phyloP scores from a whole-genome alignment of 179 eudicot genomes.

The Gypsophila paniculata region DNA sequence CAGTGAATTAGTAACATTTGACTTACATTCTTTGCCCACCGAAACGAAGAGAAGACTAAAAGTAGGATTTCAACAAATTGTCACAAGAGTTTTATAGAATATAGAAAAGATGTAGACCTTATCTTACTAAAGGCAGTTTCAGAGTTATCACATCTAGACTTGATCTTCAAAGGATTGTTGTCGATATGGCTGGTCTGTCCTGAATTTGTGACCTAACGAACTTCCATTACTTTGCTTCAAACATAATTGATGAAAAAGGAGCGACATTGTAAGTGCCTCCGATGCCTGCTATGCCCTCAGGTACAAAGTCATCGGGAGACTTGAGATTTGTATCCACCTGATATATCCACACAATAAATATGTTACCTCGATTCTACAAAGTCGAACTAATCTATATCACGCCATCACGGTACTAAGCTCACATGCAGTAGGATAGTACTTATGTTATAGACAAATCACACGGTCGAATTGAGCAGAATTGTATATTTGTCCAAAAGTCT shows the following conservation, averaged over 20 bases:
- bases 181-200: neutral
- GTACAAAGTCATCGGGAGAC: constrained; percentile 69
- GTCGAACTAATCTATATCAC: neutral
- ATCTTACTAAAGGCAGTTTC: too few relatives aligned
- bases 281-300: constrained; percentile 65
- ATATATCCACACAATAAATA: neutral
- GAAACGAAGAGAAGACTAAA: too few relatives aligned
- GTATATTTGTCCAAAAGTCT: neutral
- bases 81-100: too few relatives aligned
- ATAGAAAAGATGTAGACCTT: too few relatives aligned
- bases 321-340: constrained; percentile 91
- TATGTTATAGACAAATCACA: neutral
- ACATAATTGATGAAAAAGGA: constrained; percentile 30
- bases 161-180: neutral
- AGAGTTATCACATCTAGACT: too few relatives aligned
- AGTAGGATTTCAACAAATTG: too few relatives aligned
- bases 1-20: too few relatives aligned
- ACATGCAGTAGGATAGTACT: neutral
- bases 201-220: neutral
- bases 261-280: constrained; percentile 57
- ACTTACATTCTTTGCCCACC: too few relatives aligned
- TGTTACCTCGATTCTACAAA: neutral
- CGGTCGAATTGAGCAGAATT: neutral
- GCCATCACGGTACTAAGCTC: neutral
- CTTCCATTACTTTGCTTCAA: constrained; percentile 15